Base-by-base conservation (phyloP, 2,329 filamentous ascomycete genomes). In the Rugonectria rugulosa region DNA sequence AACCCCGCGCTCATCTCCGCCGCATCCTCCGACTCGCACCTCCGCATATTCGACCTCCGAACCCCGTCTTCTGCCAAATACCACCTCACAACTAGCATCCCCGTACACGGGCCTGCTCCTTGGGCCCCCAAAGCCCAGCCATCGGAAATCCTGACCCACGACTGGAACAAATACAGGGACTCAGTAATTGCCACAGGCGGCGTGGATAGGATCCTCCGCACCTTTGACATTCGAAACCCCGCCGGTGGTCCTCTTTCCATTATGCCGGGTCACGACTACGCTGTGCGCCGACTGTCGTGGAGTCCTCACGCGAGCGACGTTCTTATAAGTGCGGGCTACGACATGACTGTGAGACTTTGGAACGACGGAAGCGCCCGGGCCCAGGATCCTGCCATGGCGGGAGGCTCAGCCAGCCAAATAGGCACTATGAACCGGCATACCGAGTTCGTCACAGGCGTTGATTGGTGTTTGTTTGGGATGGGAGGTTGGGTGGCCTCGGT, bases 131-230 rank as follows among this genome's bases (percentile, higher is more conserved):
- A 27, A 75, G 72, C 26, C 79, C 86, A n/a, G 92, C 92, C 0
- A 82, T 86, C 9, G 95, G n/a, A 99, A 78, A 86, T 91, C 31
- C 83, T 99, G 26, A 97, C 93, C 0, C 95, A 98, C 75, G 95
- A 99, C 74, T 99, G 95, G 95, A 99, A 99, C 78, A 99, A 99
- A 75, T 99, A 99, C 76, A 85, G 90, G 32, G 87, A 92, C 63
- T 89, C 87, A 0, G 81, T 97, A 21, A 79, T 99, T 50, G 95
- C 95, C 0, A 92, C 92, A 0, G 95, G 87, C 1, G 94, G 95
- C 50, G 95, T 98, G 4, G 95, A 99, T 73, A 85, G 90, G 49
- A 78, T 89, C 15, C 88, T 99, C 57, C 87, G 95, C 42, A 95
- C 90, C 0, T 98, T 98, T 68, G 95, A 99, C 73, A 88, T 97